phyloP scores from a whole-genome alignment of 2,329 filamentous ascomycete genomes.

The Rhynchosporium secalis region DNA sequence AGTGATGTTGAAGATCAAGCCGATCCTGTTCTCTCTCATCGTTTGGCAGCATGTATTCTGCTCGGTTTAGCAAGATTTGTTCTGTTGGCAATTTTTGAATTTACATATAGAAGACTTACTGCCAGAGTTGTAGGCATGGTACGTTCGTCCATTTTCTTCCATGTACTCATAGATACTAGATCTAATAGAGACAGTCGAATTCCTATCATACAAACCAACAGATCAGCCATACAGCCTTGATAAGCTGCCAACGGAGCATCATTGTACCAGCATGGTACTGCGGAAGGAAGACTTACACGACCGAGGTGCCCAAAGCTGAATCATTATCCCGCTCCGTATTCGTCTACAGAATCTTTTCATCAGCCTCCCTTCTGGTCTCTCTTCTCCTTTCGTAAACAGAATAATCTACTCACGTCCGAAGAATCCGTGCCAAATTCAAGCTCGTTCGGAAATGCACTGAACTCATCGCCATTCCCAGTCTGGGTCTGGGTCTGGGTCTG shows the following conservation, averaged over 20 bases:
- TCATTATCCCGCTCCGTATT: conserved; percentile 18
- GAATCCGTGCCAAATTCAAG: conserved; percentile 22
- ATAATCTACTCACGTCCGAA: conserved; percentile 13
- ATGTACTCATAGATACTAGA: conserved; percentile 27
- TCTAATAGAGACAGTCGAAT: conserved; percentile 23
- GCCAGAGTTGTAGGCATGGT: conserved; percentile 42
- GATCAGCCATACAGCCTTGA: neutral
- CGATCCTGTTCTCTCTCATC: conserved; percentile 26
- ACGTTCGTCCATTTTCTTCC: conserved; percentile 31
- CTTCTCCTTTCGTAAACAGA: neutral
- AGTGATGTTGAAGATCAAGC: conserved; percentile 32
- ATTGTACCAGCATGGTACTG: neutral
- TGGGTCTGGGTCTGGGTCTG: neutral
- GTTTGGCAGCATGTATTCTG: conserved; percentile 28
- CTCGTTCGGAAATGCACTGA: conserved; percentile 17
- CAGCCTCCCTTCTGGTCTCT: neutral
- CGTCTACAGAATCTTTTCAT: conserved; percentile 7
- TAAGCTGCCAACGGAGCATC: too few species aligned
- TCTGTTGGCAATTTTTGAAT: neutral
- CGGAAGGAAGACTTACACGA: conserved; percentile 4
- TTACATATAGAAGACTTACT: conserved; percentile 12
- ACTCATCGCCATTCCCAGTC: neutral
- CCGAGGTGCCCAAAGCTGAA: conserved; percentile 17
- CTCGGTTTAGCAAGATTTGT: neutral
- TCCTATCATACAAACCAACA: neutral